A percentile compares a stretch with the other conserved stretches of the same genome.
phyloP scores from a whole-genome alignment of 257 asterid genomes.

The Solanum boliviense region DNA sequence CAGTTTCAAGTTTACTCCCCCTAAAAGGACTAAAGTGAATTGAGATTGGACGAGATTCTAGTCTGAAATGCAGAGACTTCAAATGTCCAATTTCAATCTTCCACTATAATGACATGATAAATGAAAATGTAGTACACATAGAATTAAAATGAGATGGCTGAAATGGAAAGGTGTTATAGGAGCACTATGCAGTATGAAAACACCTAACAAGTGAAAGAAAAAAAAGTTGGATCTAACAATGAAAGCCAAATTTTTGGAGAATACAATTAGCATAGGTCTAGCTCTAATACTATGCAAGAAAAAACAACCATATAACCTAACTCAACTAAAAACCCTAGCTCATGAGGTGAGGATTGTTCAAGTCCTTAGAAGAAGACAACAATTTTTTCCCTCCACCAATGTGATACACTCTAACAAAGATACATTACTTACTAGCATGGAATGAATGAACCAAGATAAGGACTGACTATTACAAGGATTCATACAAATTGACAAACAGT shows the following conservation, averaged over 20 bases:
- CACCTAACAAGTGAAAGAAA: background rate
- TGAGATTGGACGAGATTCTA: background rate
- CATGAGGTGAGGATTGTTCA: background rate
- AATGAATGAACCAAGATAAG: background rate
- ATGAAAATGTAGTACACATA: background rate
- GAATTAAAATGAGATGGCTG: background rate
- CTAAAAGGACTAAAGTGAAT: background rate
- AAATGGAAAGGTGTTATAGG: background rate
- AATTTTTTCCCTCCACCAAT: background rate
- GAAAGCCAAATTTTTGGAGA: background rate
- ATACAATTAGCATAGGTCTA: background rate
- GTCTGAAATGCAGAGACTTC: background rate
- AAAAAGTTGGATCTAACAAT: background rate
- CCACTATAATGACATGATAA: background rate
- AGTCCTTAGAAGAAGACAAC: background rate
- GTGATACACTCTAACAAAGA: background rate
- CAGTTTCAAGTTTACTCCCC: background rate
- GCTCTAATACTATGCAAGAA: background rate
- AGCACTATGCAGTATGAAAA: background rate
- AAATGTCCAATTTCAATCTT: background rate
- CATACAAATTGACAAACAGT: background rate
- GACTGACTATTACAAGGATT: background rate
- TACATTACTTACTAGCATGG: background rate
- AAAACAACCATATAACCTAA: background rate
- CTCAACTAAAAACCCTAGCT: background rate